Evolutionary conservation across 805 yeast genomes (phyloP).

Genomic region (Lipomyces anomalus): DNA sequence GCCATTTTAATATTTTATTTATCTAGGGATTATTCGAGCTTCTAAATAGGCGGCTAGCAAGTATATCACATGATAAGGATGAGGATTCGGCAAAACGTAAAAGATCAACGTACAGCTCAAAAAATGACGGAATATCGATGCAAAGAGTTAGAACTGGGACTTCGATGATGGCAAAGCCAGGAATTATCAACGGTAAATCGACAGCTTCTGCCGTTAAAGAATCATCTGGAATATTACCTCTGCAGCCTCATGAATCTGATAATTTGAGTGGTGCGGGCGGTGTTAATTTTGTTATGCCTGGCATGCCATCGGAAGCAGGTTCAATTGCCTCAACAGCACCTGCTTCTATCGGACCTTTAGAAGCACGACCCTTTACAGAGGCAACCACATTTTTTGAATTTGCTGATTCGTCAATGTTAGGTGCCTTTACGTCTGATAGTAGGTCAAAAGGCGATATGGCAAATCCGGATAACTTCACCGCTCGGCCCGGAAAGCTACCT

Average conservation of each 20-base stretch:
- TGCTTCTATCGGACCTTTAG: background rate
- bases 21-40: constrained; percentile 30
- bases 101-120: constrained; percentile 2
- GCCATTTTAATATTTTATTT: too few relatives aligned
- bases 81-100: constrained; percentile 18
- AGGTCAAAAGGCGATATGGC: background rate
- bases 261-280: background rate
- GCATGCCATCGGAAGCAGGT: background rate
- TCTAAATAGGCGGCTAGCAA: constrained; percentile 26
- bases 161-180: background rate
- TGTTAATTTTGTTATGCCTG: background rate
- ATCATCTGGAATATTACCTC: too few relatives aligned
- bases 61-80: constrained; percentile 4
- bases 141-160: background rate
- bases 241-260: background rate
- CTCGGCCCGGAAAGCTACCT: too few relatives aligned
- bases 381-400: background rate
- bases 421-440: background rate
- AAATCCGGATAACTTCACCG: too few relatives aligned
- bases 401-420: background rate
- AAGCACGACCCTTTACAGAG: background rate
- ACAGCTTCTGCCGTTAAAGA: background rate
- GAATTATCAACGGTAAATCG: background rate
- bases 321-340: background rate
- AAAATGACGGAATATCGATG: background rate